Base-by-base conservation (phyloP, 1,284 basidiomycete genomes). In the Cronartium ribicola region DNA sequence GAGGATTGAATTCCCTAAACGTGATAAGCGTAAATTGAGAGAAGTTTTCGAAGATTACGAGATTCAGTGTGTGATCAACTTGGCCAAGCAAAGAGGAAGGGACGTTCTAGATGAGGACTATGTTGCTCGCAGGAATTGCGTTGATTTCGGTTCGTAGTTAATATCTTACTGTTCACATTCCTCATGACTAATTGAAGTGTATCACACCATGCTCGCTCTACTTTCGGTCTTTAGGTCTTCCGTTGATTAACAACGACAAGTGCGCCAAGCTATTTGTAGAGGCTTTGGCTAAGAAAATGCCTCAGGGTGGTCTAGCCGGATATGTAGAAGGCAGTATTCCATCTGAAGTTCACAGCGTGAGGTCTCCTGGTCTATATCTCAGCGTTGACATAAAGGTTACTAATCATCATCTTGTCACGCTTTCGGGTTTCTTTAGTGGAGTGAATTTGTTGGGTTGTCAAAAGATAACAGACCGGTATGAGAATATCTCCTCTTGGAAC, bases 1-100 rank as follows among this genome's bases (percentile, higher is more conserved):
- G 84, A 88, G 89, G 75, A 98, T 99, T 80, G 88, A 92, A 83
- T 97, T 99, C 88, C 96, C 96, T 10, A 90, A 91, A 76, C 90
- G 92, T 80, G 96, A 99, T 84, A 98, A 98, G 86, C 86, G 95
- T 75, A 94, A 93, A 83, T 85, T 98, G 43, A 88, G 92, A 43
- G 90, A 95, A 81, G 79, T 83, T 68, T 85, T 83, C 78, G 93
- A 97, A 82, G 91, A 96, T 82, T 90, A 91, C 82, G 92, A 98
- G 79, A 96, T 98, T 80, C 90, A 94, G 80, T 90, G 89, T 75
- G 95, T 98, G 61, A 88, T 98, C 83, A 98, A 98, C 84, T 86
- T 99, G 64, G 90, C 95, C 20, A 88, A 89, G 80, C 84, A 87
- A 76, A 88, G 94, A 14, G 95, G 90, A 40, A 85, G 84, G 66